Percentiles rank a stretch among this genome's conserved stretches.
Conservation (phyloP, 352 stramenopile species). For the Aphanomyces euteiches region DNA sequence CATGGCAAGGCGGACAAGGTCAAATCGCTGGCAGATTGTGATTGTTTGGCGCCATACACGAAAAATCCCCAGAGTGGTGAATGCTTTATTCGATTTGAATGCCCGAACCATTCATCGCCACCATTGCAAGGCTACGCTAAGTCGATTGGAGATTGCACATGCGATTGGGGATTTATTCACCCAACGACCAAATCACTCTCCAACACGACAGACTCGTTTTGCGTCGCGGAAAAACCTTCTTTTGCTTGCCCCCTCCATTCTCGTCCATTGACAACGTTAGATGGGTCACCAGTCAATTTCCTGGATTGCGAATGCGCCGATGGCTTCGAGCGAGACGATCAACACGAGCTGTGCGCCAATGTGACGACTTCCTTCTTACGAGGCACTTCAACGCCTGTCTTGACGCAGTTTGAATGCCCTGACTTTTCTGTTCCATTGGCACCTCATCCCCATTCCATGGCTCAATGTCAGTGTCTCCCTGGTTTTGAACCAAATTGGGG, state of each 20-base stretch:
- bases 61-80: conserved; percentile 76
- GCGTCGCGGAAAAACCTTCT: conserved; percentile 47
- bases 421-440: conserved; percentile 56
- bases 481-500: conserved; percentile 41
- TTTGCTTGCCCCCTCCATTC: conserved; percentile 68
- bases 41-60: conserved; percentile 51
- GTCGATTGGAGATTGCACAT: conserved; percentile 71
- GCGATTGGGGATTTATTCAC: conserved; percentile 67
- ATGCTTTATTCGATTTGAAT: conserved; percentile 47
- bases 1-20: conserved; percentile 38
- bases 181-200: background rate
- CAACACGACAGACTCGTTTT: conserved; percentile 37
- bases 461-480: conserved; percentile 71
- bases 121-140: conserved; percentile 35
- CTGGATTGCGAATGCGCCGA: conserved; percentile 69
- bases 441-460: conserved; percentile 53
- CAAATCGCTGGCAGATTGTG: conserved; percentile 67
- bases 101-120: conserved; percentile 40
- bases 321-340: conserved; percentile 54
- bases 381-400: background rate
- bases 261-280: conserved; percentile 37
- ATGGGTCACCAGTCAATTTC: conserved; percentile 53
- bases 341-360: conserved; percentile 47
- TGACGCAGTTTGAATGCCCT: conserved; percentile 47
- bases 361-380: background rate